phyloP scores from a whole-genome alignment of 2,329 filamentous ascomycete genomes.

The Fusarium succisae region DNA sequence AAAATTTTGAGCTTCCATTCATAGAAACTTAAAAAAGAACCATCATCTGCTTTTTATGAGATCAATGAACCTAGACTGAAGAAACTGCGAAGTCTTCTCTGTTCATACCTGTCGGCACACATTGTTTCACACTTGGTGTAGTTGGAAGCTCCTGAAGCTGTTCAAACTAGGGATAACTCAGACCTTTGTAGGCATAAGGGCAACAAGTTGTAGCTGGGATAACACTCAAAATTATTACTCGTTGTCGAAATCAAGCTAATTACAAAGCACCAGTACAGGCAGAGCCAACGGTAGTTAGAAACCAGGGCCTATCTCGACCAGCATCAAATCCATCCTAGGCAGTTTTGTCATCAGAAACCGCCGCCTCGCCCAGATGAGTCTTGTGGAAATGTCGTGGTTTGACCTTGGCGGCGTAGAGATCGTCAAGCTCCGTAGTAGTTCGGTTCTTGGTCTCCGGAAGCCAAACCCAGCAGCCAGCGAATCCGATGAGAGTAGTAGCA shows the following conservation, averaged over 20 bases:
- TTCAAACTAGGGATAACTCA: not conserved
- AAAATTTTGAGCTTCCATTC: not conserved
- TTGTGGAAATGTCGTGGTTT: not conserved
- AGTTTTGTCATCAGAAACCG: not conserved
- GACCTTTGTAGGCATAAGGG: rapidly evolving
- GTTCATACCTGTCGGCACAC: not conserved
- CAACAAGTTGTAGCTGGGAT: rapidly evolving
- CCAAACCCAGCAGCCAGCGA: not conserved
- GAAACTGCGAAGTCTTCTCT: not conserved
- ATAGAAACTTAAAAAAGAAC: rapidly evolving
- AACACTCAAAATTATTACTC: not conserved
- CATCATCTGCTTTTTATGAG: not conserved
- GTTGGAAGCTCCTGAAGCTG: not conserved
- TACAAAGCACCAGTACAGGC: not conserved
- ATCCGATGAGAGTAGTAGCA: not conserved
- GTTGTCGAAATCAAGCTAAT: not conserved
- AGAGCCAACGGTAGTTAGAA: rapidly evolving
- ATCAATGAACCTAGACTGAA: not conserved
- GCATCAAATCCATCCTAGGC: not conserved
- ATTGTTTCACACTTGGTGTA: not conserved
- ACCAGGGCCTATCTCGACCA: not conserved
- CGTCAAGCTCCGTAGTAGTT: not conserved
- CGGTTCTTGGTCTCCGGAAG: slow-evolving; percentile 3
- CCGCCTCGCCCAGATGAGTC: not conserved
- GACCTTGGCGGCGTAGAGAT: not conserved